These are phyloP conservation scores for Aspergillus fischeri DNA, from an alignment of 2,329 filamentous ascomycete genomes.

Conservation along the genomic window DNA sequence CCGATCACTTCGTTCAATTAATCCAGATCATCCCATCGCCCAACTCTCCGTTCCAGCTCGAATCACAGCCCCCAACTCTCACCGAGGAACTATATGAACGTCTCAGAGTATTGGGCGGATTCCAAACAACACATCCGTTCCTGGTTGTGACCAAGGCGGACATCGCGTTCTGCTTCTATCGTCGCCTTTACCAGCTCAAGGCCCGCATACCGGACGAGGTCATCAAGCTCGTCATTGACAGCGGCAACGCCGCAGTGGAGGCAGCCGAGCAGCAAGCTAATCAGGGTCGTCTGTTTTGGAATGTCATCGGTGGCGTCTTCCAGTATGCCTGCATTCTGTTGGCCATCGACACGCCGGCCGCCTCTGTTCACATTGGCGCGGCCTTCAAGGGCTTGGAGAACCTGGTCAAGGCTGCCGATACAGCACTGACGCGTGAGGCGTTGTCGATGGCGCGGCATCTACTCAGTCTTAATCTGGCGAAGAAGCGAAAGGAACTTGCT, in stretches of 20 bases:
- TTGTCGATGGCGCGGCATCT: conserved; percentile 27
- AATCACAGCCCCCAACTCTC: conserved; percentile 9
- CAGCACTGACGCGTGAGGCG: conserved; percentile 24
- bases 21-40: conserved; percentile 26
- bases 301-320: conserved; percentile 30
- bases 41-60: conserved; percentile 21
- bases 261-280: conserved; percentile 20
- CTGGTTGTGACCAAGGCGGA: conserved; percentile 28
- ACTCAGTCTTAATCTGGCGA: conserved; percentile 23
- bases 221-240: conserved; percentile 20
- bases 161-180: conserved; percentile 30
- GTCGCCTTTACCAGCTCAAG: conserved; percentile 28
- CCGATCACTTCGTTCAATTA: conserved; percentile 26
- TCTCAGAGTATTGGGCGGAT: conserved; percentile 14
- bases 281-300: conserved; percentile 27
- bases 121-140: conserved; percentile 23
- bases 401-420: conserved; percentile 23
- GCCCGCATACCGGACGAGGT: conserved; percentile 16
- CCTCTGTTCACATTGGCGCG: conserved; percentile 15
- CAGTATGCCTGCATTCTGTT: conserved; percentile 28
- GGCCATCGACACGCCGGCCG: conserved; percentile 23
- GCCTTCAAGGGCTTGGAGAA: conserved; percentile 25
- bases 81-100: conserved; percentile 23
- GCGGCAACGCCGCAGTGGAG: conserved; percentile 17
- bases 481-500: conserved; percentile 26